phyloP scores from a whole-genome alignment of 345 rosid species.

The Populus ilicifolia region DNA sequence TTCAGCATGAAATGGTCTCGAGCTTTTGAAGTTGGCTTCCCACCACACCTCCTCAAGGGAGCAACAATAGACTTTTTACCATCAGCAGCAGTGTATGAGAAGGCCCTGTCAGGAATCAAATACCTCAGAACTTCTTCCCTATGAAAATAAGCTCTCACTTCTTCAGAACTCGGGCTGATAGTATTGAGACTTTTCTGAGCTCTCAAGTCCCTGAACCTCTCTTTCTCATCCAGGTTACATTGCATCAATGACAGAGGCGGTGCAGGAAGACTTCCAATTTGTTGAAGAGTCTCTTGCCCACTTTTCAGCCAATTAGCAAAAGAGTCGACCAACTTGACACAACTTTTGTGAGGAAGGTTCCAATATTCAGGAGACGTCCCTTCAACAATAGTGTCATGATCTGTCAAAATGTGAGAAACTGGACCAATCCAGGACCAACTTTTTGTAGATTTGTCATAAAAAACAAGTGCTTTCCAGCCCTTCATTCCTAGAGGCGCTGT shows the following conservation, averaged over 20 bases:
- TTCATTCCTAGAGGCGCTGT: slow-evolving; percentile 96
- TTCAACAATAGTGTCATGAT: slow-evolving; percentile 72
- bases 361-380: slow-evolving; percentile 94
- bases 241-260: slow-evolving; percentile 86
- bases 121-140: slow-evolving; percentile 89
- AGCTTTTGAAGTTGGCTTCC: slow-evolving; percentile 99
- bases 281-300: slow-evolving; percentile 91
- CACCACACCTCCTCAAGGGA: slow-evolving; percentile 97
- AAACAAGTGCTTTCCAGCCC: slow-evolving; percentile 91
- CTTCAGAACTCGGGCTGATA: slow-evolving; percentile 74
- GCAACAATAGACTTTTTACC: slow-evolving; percentile 95
- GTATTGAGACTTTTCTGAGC: slow-evolving; percentile 98
- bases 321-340: slow-evolving; percentile 91
- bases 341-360: slow-evolving; percentile 91
- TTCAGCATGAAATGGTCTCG: slow-evolving; percentile 99
- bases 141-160: slow-evolving; percentile 83
- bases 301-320: slow-evolving; percentile 97
- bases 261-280: slow-evolving; percentile 91
- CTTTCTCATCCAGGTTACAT: slow-evolving; percentile 85
- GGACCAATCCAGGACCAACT: slow-evolving; percentile 97
- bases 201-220: slow-evolving; percentile 92
- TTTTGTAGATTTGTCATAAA: slow-evolving; percentile 71
- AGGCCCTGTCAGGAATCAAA: slow-evolving; percentile 98
- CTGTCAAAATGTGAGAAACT: slow-evolving; percentile 42
- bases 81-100: slow-evolving; percentile 95